phyloP scores from a whole-genome alignment of 345 rosid genomes.

The Salix koriyanagi region DNA sequence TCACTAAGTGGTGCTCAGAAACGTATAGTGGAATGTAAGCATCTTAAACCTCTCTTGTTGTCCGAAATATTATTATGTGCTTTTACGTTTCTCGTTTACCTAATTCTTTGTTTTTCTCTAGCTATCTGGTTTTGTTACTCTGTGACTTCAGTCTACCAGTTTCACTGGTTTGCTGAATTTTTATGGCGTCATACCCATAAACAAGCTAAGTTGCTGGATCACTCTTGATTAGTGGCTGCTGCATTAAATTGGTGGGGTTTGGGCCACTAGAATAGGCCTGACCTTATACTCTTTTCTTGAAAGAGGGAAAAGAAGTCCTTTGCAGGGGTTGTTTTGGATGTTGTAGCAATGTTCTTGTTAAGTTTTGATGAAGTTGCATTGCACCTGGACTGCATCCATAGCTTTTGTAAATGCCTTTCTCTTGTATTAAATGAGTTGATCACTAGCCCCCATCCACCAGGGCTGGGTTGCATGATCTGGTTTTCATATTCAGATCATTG shows the following conservation, averaged over 20 bases:
- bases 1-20: constrained; percentile 57
- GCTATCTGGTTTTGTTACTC: background rate
- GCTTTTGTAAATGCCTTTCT: background rate
- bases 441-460: background rate
- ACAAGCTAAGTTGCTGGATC: background rate
- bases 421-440: background rate
- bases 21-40: constrained; percentile 69
- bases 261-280: background rate
- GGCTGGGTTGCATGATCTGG: background rate
- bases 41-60: background rate
- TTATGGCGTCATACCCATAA: background rate
- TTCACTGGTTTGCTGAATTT: background rate
- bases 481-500: background rate
- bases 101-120: background rate
- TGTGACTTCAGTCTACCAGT: background rate
- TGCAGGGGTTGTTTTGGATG: background rate
- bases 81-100: background rate
- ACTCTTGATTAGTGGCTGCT: background rate
- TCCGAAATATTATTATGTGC: background rate
- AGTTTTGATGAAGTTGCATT: background rate
- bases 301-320: background rate
- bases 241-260: background rate
- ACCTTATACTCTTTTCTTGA: background rate
- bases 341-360: background rate
- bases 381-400: constrained; percentile 1